These are phyloP conservation scores for Macaranga tanarius DNA, from an alignment of 441 rosid genomes.

Conservation along the genomic window DNA sequence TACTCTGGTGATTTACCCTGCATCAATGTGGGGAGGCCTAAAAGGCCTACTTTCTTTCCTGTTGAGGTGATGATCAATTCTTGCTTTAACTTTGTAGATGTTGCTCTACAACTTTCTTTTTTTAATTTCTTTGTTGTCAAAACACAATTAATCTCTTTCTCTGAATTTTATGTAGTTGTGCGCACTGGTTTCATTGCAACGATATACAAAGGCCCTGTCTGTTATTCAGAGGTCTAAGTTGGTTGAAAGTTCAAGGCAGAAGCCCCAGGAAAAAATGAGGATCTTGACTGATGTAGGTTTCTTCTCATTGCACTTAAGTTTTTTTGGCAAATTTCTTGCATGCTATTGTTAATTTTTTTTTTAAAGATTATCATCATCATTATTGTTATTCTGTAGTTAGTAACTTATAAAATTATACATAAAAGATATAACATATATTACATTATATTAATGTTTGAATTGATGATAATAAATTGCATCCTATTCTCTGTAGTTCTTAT, in stretches of 20 bases:
- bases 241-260: constrained; percentile 75
- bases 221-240: constrained; percentile 61
- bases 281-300: constrained; percentile 51
- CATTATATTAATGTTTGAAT: neutral
- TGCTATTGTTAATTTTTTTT: neutral
- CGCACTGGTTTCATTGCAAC: constrained; percentile 57
- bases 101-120: neutral
- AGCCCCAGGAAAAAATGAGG: constrained; percentile 71
- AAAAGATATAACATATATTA: neutral
- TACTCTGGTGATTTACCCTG: constrained; percentile 71
- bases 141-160: neutral
- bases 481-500: too few relatives aligned
- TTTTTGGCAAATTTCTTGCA: neutral
- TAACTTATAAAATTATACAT: too few relatives aligned
- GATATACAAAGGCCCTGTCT: constrained; percentile 58
- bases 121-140: constrained; percentile 2
- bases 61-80: constrained; percentile 49
- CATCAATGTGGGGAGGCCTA: constrained; percentile 76
- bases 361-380: too few relatives aligned
- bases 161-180: constrained; percentile 45
- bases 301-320: neutral
- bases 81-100: neutral
- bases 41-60: constrained; percentile 67
- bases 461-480: too few relatives aligned
- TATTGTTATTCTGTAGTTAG: too few relatives aligned